Evolutionary conservation across 75 land plant genomes (phyloP), one percentile per base, ranked within the genome.

Genomic region (Larix kaempferi): DNA sequence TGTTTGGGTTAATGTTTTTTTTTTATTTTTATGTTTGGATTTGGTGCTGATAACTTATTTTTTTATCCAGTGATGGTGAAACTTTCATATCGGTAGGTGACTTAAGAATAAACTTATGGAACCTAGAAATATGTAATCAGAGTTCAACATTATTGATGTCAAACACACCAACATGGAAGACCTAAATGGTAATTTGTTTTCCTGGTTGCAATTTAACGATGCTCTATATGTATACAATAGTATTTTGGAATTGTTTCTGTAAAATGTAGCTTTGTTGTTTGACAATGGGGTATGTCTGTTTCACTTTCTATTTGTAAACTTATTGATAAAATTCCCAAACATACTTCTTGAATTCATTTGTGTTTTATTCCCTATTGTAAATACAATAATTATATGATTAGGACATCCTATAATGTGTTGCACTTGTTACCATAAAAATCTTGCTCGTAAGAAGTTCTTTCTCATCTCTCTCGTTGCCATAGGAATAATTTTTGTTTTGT

Each of bases 121-220:
- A 95, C 74, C 72, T 95, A 78, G 98, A 95, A 82, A 88, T 90
- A 74, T 89, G 94, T 80, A 91, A 86, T 83, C 98, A 93, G 73
- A 89, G 96, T 95, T 93, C 81, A 95, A 95, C 63, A 95, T 95
- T 75, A 92, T 95, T 79, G 98, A 95, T 78, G 86, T 95, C 73
- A 95, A 95, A 77, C 98, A 96, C 55, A 80, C 88, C 29, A 95
- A 93, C 78, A 95, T 95, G 98, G 98, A 95, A 78, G 98, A 95
- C 77, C 84, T 95, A 6, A 93, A 94, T 76, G 98, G 98, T 95
- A 64, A 14, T 6, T 21, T 67, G 72, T 22, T 21, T 39, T 35
- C 33, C 21, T 39, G 39, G 49, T n/a, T 67, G 21, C 72, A 67
- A 21, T 21, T 39, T 21, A 19, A 16, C 21, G 21, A 21, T 67